phyloP scores from a whole-genome alignment of 257 asterid species.

The Leonotis leonurus region DNA sequence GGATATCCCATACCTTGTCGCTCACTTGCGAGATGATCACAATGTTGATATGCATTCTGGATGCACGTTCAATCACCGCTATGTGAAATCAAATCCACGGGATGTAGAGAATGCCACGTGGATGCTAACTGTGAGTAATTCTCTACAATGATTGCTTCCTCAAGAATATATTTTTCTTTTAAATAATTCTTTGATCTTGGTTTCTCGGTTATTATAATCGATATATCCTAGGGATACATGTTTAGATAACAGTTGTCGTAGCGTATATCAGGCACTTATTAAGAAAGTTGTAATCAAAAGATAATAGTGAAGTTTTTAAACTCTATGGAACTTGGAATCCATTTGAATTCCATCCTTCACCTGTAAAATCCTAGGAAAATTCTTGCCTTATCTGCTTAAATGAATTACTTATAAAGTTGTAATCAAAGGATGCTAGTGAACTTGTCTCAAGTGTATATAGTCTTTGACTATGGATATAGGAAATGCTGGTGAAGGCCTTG shows the following conservation, averaged over 20 bases:
- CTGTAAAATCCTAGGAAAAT: neutral
- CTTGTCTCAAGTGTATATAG: too few relatives aligned
- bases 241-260: neutral
- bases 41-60: too few relatives aligned
- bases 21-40: too few relatives aligned
- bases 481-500: neutral
- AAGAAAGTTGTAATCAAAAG: neutral
- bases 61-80: too few relatives aligned
- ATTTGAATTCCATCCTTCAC: neutral
- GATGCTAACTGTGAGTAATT: constrained; percentile 78
- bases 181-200: neutral
- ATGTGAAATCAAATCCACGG: constrained; percentile 83
- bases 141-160: neutral
- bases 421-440: neutral
- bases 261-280: neutral
- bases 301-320: neutral
- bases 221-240: too few relatives aligned
- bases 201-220: neutral
- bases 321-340: too few relatives aligned
- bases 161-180: too few relatives aligned
- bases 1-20: too few relatives aligned
- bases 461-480: neutral
- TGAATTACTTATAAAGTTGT: neutral
- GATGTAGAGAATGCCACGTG: constrained; percentile 93
- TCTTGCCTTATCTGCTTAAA: too few relatives aligned